These are phyloP conservation scores for Thielaviopsis musarum DNA, from an alignment of 2,329 filamentous ascomycete genomes.

Conservation along the genomic window DNA sequence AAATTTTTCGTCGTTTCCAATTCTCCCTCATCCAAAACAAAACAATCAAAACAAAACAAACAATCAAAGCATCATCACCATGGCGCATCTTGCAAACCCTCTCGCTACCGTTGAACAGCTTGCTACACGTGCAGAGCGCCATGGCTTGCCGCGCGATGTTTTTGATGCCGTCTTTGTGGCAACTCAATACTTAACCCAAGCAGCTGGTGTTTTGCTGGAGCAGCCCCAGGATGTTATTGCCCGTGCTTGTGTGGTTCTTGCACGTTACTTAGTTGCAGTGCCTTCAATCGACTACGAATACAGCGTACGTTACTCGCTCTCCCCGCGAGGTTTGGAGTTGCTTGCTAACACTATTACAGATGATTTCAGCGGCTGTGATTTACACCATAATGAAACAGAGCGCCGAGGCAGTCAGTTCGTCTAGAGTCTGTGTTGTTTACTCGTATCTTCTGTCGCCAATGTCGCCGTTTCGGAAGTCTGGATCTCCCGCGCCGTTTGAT, in stretches of 20 bases:
- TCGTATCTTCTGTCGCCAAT: constrained; percentile 54
- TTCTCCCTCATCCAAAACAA: neutral
- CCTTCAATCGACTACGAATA: constrained; percentile 42
- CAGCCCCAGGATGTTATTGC: constrained; percentile 76
- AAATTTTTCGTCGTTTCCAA: neutral
- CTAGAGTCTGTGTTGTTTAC: constrained; percentile 52
- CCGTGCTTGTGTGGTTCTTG: constrained; percentile 67
- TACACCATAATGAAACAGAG: constrained; percentile 8
- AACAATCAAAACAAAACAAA: neutral
- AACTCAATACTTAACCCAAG: constrained; percentile 58
- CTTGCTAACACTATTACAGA: constrained; percentile 8
- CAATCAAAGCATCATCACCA: neutral
- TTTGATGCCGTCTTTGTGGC: constrained; percentile 57
- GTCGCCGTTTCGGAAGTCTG: constrained; percentile 28
- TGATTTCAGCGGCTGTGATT: constrained; percentile 7
- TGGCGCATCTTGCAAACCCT: constrained; percentile 40
- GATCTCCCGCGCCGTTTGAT: constrained; percentile 21
- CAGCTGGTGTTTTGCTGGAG: constrained; percentile 63
- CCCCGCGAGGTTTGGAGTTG: neutral
- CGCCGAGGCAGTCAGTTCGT: neutral
- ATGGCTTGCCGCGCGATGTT: constrained; percentile 47
- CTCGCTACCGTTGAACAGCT: constrained; percentile 59
- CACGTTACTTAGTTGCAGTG: constrained; percentile 58
- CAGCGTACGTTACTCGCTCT: constrained; percentile 23
- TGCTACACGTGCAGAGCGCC: constrained; percentile 34